These are phyloP conservation scores for Stramenopiles sp. DNA, from an alignment of 352 stramenopile species.

Conservation along the genomic window DNA sequence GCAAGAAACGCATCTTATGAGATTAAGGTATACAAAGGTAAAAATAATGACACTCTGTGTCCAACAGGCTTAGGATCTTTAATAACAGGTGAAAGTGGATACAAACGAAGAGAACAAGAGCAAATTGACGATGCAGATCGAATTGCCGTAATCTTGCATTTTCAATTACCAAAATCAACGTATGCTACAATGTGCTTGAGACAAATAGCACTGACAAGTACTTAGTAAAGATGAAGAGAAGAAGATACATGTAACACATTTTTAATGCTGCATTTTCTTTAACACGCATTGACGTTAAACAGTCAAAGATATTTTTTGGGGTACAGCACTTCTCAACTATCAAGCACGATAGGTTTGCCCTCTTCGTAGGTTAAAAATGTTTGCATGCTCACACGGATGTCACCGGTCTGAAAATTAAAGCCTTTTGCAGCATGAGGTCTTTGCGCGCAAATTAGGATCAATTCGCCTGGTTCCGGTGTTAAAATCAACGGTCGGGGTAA, in stretches of 20 bases:
- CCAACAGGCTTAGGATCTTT: neutral
- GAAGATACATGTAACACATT: too few relatives aligned
- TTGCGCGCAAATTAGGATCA: conserved; percentile 45
- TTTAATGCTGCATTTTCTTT: too few relatives aligned
- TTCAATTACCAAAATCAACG: neutral
- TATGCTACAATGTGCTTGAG: neutral
- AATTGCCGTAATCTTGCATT: neutral
- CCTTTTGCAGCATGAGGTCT: conserved; percentile 48
- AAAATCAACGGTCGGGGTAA: conserved; percentile 36
- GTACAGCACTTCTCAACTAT: too few relatives aligned
- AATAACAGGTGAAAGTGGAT: neutral
- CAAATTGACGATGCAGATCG: neutral
- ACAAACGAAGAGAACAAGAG: neutral
- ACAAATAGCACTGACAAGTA: neutral
- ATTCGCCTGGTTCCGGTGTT: conserved; percentile 36
- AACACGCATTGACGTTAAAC: too few relatives aligned
- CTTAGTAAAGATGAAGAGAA: too few relatives aligned
- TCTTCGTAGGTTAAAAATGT: conserved; percentile 33
- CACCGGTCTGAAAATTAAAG: conserved; percentile 31
- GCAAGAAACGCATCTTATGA: neutral
- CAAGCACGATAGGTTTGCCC: too few relatives aligned
- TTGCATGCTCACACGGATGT: conserved; percentile 28
- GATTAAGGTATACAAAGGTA: neutral
- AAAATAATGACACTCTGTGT: neutral
- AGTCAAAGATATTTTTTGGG: too few relatives aligned